phyloP scores from a whole-genome alignment of 495 filamentous ascomycete species.

The Trichocladium antarcticum region DNA sequence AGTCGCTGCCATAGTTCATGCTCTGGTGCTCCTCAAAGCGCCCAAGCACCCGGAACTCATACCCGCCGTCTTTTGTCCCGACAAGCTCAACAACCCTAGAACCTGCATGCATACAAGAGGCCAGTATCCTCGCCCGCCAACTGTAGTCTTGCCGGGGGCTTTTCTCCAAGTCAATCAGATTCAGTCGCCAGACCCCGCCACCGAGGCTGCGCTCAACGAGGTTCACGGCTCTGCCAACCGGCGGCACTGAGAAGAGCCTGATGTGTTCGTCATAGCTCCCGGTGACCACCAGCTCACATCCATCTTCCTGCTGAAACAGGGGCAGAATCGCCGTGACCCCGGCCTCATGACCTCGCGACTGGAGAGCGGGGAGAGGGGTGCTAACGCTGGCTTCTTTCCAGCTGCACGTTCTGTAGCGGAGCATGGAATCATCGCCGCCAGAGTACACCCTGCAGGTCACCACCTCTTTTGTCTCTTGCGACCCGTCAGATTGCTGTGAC shows the following conservation, averaged over 20 bases:
- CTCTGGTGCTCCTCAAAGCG: conserved; percentile 80
- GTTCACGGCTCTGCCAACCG: conserved; percentile 29
- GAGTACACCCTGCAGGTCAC: conserved; percentile 39
- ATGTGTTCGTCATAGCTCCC: conserved; percentile 89
- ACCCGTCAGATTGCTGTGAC: not conserved
- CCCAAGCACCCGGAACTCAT: conserved; percentile 55
- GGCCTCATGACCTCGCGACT: conserved; percentile 53
- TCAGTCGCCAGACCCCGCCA: conserved; percentile 87
- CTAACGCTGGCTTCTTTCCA: conserved; percentile 29
- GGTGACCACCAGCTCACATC: conserved; percentile 53
- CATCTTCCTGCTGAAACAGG: conserved; percentile 33
- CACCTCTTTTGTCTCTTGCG: not conserved
- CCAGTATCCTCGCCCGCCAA: conserved; percentile 51
- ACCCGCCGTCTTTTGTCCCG: conserved; percentile 30
- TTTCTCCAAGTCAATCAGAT: conserved; percentile 37
- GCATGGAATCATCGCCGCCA: conserved; percentile 56
- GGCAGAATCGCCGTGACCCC: conserved; percentile 86
- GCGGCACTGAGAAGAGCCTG: conserved; percentile 49
- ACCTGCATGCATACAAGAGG: conserved; percentile 90
- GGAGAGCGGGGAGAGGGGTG: conserved; percentile 23
- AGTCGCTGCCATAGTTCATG: conserved; percentile 90
- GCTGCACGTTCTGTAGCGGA: conserved; percentile 27
- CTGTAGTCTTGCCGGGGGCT: conserved; percentile 1
- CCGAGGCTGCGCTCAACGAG: conserved; percentile 57
- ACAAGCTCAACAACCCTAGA: conserved; percentile 48